A percentile compares a stretch with the other conserved stretches of the same genome.
Evolutionary conservation across 306 rosid genomes (phyloP).

Genomic region (Rosa rugosa): DNA sequence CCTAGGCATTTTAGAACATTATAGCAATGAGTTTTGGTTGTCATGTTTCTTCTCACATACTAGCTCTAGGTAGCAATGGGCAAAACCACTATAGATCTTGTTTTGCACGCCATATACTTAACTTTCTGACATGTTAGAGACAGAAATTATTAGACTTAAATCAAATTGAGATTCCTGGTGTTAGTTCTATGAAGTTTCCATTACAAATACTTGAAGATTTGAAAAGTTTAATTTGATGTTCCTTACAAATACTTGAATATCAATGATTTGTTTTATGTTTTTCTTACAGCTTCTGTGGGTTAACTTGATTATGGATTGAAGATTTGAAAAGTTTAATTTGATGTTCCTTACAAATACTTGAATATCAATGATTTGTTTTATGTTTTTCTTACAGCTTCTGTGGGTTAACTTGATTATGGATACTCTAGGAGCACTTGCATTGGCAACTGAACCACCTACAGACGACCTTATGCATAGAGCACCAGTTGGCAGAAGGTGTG

Average conservation of each 20-base stretch:
- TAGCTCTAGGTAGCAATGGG: neutral
- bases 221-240: neutral
- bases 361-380: constrained; percentile 15
- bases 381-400: constrained; percentile 65
- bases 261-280: constrained; percentile 25
- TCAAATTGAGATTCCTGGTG: neutral
- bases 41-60: neutral
- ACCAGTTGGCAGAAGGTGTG: constrained; percentile 96
- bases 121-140: neutral
- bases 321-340: constrained; percentile 2
- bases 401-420: constrained; percentile 99
- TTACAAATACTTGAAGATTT: neutral
- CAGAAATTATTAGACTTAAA: neutral
- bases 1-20: neutral
- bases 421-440: constrained; percentile 95
- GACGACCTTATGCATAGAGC: constrained; percentile 78
- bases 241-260: neutral
- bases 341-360: neutral
- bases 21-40: neutral
- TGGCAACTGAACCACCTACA: constrained; percentile 98
- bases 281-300: constrained; percentile 90
- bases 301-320: constrained; percentile 97
- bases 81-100: neutral
- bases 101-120: neutral
- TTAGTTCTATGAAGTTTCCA: neutral